Base-by-base conservation (phyloP, 495 filamentous ascomycete genomes). In the Aspergillus panamensis region DNA sequence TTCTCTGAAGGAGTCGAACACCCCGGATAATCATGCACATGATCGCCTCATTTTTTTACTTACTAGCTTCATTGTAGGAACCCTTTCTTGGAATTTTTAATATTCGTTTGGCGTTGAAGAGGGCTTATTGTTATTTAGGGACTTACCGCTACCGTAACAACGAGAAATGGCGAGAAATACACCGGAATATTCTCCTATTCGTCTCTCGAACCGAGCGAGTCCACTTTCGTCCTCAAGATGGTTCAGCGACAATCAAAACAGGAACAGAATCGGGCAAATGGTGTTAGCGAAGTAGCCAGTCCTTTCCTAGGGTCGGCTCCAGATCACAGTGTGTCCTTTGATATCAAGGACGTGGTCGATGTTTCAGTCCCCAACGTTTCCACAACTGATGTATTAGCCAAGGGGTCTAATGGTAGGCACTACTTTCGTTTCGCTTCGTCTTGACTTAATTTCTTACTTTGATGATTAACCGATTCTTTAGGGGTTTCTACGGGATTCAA, bases 151-250 rank as follows among this genome's bases (percentile, higher is more conserved):
- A 84, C 81, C 29, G 76, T 96, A 62, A 87, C 83, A 13, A 80
- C 88, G 13, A 84, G 83, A 62, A 84, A 75, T 63, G 86, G 87
- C 57, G 87, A 91, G 55, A 83, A 86, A 60, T 94, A 84, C 71
- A 83, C 83, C 42, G 90, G 89, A 61, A 82, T 86, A 56, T 88
- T 87, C 67, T 82, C 80, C 42, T 82, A 82, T 39, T 82, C 80
- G 5, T 77, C 76, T 44, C 68, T 87, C 16, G 83, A 86, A 48
- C 58, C 80, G 16, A 79, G 76, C 50, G 80, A 87, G 53, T 75
- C 84, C 14, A 79, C 78, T 48, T 89, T 90, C 68, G 73, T 83
- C 54, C 80, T 96, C 57, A 95, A 89, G 77, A 93, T 92, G 90
- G 89, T 90, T 30, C 86, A 87, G 70, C 84, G 85, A 55, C 82